Percentiles rank a stretch among this genome's conserved stretches.
Evolutionary conservation across 208 protist genomes (phyloP).

Genomic region (Leishmania gerbilli): DNA sequence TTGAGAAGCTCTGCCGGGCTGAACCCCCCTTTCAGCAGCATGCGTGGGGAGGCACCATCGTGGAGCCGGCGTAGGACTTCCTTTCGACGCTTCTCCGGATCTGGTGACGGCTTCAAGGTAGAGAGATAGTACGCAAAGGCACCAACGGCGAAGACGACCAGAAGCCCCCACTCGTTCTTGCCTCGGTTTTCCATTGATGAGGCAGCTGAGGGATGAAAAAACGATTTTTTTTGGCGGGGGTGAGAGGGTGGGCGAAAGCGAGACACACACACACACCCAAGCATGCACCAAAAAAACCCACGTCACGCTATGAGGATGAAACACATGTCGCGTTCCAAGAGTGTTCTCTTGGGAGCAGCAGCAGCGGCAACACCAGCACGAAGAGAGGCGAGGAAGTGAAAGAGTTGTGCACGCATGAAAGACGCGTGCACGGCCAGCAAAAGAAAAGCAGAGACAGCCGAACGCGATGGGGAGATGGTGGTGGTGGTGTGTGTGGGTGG

Average conservation of each 20-base stretch:
- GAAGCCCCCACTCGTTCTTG: constrained; percentile 21
- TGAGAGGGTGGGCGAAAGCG: background rate
- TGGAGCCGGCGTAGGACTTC: background rate
- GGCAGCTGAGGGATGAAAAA: background rate
- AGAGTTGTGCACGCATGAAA: background rate
- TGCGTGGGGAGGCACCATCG: constrained; percentile 13
- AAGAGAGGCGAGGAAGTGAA: background rate
- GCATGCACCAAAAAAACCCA: background rate
- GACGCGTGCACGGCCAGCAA: background rate
- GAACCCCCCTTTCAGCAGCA: constrained; percentile 26
- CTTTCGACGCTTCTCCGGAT: constrained; percentile 3
- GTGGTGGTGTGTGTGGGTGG: too few species aligned
- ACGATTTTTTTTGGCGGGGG: too few species aligned
- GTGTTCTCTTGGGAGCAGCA: too few species aligned
- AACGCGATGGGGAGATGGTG: background rate
- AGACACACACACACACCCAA: background rate
- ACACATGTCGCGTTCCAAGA: background rate
- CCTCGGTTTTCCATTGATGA: constrained; percentile 13
- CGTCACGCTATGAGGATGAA: background rate
- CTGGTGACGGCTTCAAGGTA: background rate
- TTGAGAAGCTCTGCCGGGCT: constrained; percentile 20
- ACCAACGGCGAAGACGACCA: constrained; percentile 18
- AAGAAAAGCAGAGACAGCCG: background rate
- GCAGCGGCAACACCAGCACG: background rate
- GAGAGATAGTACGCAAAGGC: constrained; percentile 17